These are phyloP conservation scores for Cladophialophora chaetospira DNA, from an alignment of 2,329 filamentous ascomycete genomes.

Conservation along the genomic window DNA sequence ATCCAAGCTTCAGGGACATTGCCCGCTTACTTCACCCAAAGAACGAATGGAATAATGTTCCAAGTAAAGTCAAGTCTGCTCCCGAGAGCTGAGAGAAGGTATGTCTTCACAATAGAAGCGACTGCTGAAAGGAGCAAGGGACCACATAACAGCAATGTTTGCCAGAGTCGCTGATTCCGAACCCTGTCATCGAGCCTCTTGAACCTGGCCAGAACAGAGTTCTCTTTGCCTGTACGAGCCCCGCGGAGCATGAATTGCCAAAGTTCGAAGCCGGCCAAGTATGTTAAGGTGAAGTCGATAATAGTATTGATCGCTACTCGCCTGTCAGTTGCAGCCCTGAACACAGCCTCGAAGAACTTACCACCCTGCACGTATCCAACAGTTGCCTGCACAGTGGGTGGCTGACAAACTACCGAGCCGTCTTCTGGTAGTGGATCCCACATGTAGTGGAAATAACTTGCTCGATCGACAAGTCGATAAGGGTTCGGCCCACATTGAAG, in stretches of 20 bases:
- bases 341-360: conserved; percentile 2
- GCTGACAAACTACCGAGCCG: conserved; percentile 41
- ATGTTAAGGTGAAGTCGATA: conserved; percentile 40
- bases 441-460: conserved; percentile 43
- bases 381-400: conserved; percentile 38
- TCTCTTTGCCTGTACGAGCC: conserved; percentile 32
- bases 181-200: conserved; percentile 36
- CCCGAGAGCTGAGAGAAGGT: conserved; percentile 40
- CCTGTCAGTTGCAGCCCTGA: not conserved
- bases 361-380: conserved; percentile 43
- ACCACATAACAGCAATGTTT: conserved; percentile 39
- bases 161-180: conserved; percentile 40
- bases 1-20: not conserved
- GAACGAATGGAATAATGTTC: conserved; percentile 41
- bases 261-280: conserved; percentile 39
- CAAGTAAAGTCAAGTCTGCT: conserved; percentile 40
- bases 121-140: conserved; percentile 40
- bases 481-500: conserved; percentile 42
- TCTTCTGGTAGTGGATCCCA: conserved; percentile 41
- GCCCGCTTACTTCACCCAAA: conserved; percentile 42
- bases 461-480: conserved; percentile 35
- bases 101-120: conserved; percentile 42
- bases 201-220: conserved; percentile 37
- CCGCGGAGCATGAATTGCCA: conserved; percentile 42
- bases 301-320: conserved; percentile 38